Conservation (phyloP, 805 yeast genomes). For the Sugiyamaella valdiviana region DNA sequence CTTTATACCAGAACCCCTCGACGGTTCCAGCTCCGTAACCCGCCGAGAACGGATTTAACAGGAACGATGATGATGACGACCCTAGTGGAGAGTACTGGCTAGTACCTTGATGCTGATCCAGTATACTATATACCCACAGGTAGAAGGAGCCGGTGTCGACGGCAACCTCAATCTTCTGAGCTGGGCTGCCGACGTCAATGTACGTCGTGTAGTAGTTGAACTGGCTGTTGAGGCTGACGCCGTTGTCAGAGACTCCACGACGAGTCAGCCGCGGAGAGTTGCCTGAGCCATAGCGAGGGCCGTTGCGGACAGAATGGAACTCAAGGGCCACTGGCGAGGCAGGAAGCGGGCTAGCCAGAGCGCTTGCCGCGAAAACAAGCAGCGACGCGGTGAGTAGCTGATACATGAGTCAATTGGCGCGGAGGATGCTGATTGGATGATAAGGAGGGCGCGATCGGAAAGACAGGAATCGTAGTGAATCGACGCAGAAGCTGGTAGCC, state of each 20-base stretch:
- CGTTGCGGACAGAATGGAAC: background rate
- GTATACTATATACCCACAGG: slow-evolving; percentile 40
- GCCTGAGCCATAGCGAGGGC: background rate
- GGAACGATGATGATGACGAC: slow-evolving; percentile 30
- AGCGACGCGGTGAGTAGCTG: background rate
- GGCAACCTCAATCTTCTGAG: slow-evolving; percentile 37
- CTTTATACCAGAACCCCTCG: slow-evolving; percentile 30
- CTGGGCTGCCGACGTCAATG: slow-evolving; percentile 40
- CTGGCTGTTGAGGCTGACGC: background rate
- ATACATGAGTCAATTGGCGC: background rate
- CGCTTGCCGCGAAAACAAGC: background rate
- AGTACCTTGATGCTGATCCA: slow-evolving; percentile 16
- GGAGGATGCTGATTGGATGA: too few species aligned
- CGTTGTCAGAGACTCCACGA: background rate
- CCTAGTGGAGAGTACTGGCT: slow-evolving; percentile 24
- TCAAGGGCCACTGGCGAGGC: background rate
- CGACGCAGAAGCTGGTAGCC: too few species aligned
- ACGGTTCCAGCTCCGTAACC: slow-evolving; percentile 34
- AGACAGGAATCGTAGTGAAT: too few species aligned
- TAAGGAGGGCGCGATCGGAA: too few species aligned
- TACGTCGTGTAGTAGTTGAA: slow-evolving; percentile 30
- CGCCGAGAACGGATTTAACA: slow-evolving; percentile 35
- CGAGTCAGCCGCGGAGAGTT: background rate
- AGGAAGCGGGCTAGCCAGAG: background rate
- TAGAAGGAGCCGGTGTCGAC: slow-evolving; percentile 48